A percentile compares a stretch with the other conserved stretches of the same genome.
phyloP scores from a whole-genome alignment of 805 yeast species.

The Yarrowia yakushimensis region DNA sequence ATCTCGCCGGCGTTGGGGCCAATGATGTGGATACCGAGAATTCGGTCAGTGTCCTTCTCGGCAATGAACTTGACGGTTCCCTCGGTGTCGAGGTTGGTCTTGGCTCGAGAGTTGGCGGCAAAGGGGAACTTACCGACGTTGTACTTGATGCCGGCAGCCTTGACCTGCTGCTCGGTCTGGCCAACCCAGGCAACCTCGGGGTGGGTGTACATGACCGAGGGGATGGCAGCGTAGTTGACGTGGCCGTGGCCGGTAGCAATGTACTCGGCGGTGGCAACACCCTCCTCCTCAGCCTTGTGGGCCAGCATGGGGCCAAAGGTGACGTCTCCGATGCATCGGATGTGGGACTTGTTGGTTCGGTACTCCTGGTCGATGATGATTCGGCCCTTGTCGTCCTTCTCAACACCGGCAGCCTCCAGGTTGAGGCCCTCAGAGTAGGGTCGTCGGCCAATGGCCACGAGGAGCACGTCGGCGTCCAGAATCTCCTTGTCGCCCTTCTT shows the following conservation, averaged over 20 bases:
- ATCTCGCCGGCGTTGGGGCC: slow-evolving; percentile 99
- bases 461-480: slow-evolving; percentile 84
- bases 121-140: slow-evolving; percentile 98
- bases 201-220: slow-evolving; percentile 98
- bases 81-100: slow-evolving; percentile 94
- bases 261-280: slow-evolving; percentile 96
- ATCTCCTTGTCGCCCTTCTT: slow-evolving; percentile 78
- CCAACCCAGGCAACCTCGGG: slow-evolving; percentile 99
- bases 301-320: slow-evolving; percentile 99
- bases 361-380: slow-evolving; percentile 90
- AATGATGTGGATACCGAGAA: slow-evolving; percentile 92
- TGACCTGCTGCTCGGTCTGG: slow-evolving; percentile 88
- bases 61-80: slow-evolving; percentile 95
- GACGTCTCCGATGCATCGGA: slow-evolving; percentile 96
- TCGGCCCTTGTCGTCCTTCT: slow-evolving; percentile 87
- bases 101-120: slow-evolving; percentile 98
- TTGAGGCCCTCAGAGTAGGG: slow-evolving; percentile 89
- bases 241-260: slow-evolving; percentile 93
- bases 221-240: slow-evolving; percentile 96
- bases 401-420: slow-evolving; percentile 85
- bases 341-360: slow-evolving; percentile 88
- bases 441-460: slow-evolving; percentile 98
- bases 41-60: slow-evolving; percentile 95
- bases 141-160: slow-evolving; percentile 86
- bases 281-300: slow-evolving; percentile 99